phyloP scores from a whole-genome alignment of 148 eudicot genomes.

The Amaranthus cruentus region DNA sequence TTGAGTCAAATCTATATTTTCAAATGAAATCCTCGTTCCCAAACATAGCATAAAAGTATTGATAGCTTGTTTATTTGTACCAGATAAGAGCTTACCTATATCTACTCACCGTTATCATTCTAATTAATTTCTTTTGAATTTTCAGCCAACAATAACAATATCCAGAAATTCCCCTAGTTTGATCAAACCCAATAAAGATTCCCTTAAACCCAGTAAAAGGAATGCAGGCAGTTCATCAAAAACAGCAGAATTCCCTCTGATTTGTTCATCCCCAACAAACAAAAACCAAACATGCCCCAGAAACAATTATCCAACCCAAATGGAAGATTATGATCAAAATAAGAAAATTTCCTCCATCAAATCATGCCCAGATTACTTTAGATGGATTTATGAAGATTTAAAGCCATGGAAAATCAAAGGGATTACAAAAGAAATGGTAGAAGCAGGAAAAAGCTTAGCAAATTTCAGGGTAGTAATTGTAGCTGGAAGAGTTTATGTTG shows the following conservation, averaged over 20 bases:
- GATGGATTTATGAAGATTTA: slow-evolving; percentile 67
- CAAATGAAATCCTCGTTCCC: no score
- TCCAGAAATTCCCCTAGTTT: not conserved
- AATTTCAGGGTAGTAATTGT: slow-evolving; percentile 39
- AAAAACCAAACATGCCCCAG: slow-evolving; percentile 27
- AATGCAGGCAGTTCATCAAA: not conserved
- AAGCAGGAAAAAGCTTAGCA: slow-evolving; percentile 28
- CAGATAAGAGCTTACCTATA: no score
- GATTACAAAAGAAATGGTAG: slow-evolving; percentile 47
- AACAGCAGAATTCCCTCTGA: not conserved
- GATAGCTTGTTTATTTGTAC: no score
- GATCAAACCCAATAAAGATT: not conserved
- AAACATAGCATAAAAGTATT: no score
- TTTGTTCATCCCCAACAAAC: slow-evolving; percentile 2
- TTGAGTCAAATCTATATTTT: no score
- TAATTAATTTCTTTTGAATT: not conserved
- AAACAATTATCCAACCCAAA: slow-evolving; percentile 13
- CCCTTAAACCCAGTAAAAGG: not conserved
- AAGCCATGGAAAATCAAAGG: slow-evolving; percentile 54
- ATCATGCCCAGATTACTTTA: slow-evolving; percentile 51
- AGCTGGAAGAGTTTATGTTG: slow-evolving; percentile 47
- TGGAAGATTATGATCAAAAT: not conserved
- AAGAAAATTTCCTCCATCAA: not conserved
- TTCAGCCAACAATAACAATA: not conserved
- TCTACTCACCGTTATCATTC: no score